Evolutionary conservation across 1,284 basidiomycete species (phyloP).

Genomic region (Puccinia horiana): DNA sequence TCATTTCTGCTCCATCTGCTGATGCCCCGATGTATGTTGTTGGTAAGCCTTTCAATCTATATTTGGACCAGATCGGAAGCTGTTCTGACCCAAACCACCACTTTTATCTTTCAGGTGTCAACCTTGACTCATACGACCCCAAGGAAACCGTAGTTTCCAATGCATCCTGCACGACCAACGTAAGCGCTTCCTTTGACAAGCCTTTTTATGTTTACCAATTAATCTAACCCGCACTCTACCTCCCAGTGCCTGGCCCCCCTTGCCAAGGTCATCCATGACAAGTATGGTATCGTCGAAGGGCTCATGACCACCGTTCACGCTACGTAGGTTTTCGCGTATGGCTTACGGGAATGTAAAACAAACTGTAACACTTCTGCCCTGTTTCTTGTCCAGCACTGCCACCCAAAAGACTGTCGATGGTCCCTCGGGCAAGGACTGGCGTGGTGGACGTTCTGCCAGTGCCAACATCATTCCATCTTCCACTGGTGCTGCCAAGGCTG

Average conservation of each 20-base stretch:
- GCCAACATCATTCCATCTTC: slow-evolving; percentile 99
- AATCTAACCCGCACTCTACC: neutral
- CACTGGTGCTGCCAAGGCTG: slow-evolving; percentile 98
- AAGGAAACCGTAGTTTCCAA: slow-evolving; percentile 90
- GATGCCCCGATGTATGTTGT: slow-evolving; percentile 85
- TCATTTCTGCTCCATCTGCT: slow-evolving; percentile 98
- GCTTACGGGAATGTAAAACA: neutral
- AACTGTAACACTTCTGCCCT: neutral
- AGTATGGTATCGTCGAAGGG: slow-evolving; percentile 89
- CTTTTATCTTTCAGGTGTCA: slow-evolving; percentile 70
- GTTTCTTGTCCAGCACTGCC: slow-evolving; percentile 71
- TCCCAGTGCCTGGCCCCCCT: slow-evolving; percentile 82
- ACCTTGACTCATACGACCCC: slow-evolving; percentile 89
- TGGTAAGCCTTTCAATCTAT: slow-evolving; percentile 50
- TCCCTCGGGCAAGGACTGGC: slow-evolving; percentile 79
- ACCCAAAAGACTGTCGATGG: slow-evolving; percentile 99
- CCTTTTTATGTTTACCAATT: neutral
- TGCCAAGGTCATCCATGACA: slow-evolving; percentile 97
- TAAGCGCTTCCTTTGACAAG: neutral
- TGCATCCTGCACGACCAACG: slow-evolving; percentile 98
- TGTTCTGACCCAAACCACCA: neutral
- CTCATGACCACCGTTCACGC: slow-evolving; percentile 98
- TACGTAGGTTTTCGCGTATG: slow-evolving; percentile 56
- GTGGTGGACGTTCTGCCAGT: slow-evolving; percentile 90
- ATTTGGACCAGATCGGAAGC: slow-evolving; percentile 66